Percentiles rank a stretch among this genome's conserved stretches.
Conservation (phyloP, 129 eudicot genomes). For the Cynara cardunculus region DNA sequence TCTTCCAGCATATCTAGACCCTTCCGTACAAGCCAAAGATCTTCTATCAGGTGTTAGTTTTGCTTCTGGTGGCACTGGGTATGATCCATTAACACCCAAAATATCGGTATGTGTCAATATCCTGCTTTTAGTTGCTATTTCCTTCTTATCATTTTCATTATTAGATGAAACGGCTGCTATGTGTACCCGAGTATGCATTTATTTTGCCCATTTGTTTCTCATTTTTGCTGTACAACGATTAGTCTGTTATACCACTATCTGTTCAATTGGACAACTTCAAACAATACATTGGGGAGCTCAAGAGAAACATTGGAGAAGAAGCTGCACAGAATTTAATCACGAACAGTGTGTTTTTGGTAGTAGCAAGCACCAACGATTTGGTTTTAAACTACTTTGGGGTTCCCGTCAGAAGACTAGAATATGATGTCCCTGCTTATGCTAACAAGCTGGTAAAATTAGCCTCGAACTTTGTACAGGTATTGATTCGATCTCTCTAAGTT, state of each 20-base stretch:
- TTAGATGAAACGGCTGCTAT: not conserved
- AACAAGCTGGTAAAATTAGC: slow-evolving; percentile 39
- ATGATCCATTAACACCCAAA: slow-evolving; percentile 49
- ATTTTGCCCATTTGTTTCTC: not conserved
- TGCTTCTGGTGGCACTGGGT: slow-evolving; percentile 76
- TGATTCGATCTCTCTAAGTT: not conserved
- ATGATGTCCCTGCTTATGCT: slow-evolving; percentile 43
- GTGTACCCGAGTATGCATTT: not conserved
- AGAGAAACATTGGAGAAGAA: slow-evolving; percentile 44
- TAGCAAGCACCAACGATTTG: slow-evolving; percentile 62
- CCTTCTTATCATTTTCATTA: not conserved
- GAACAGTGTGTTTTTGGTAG: slow-evolving; percentile 41
- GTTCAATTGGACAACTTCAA: slow-evolving; percentile 51
- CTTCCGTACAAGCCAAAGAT: slow-evolving; percentile 35
- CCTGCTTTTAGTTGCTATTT: not conserved
- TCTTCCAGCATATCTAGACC: slow-evolving; percentile 63
- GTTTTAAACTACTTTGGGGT: slow-evolving; percentile 15
- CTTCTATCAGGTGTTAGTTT: slow-evolving; percentile 74
- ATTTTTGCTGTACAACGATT: not conserved
- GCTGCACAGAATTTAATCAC: slow-evolving; percentile 29
- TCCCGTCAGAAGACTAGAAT: slow-evolving; percentile 20
- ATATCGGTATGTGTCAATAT: slow-evolving; percentile 30
- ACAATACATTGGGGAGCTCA: slow-evolving; percentile 55
- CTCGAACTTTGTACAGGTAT: slow-evolving; percentile 49
- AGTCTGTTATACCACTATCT: slow-evolving; percentile 44